Percentiles rank a stretch among this genome's conserved stretches.
phyloP scores from a whole-genome alignment of 495 filamentous ascomycete species.

The Aspergillus steynii region DNA sequence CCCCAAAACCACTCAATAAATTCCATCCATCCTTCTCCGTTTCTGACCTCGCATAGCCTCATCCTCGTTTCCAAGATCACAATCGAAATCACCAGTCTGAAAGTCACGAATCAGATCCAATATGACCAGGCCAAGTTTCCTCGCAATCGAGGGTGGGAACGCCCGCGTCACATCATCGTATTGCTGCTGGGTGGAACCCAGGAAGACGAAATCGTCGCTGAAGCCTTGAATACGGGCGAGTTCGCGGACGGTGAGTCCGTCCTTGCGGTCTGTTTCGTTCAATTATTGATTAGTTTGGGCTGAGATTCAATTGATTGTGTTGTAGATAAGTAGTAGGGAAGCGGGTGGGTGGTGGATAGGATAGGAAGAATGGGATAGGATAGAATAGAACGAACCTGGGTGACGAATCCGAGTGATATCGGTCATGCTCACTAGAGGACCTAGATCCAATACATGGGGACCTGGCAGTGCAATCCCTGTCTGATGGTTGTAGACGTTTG shows the following conservation, averaged over 20 bases:
- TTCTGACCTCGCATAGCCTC: too few species aligned
- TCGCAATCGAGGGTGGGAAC: not conserved
- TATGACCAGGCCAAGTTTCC: not conserved
- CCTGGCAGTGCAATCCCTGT: not conserved
- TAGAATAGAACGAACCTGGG: not conserved
- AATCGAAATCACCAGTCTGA: not conserved
- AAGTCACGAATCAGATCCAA: not conserved
- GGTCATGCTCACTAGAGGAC: not conserved
- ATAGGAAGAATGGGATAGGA: too few species aligned
- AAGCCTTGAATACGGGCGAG: constrained; percentile 13
- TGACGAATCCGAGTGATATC: not conserved
- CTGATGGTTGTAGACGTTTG: not conserved
- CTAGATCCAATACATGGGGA: not conserved
- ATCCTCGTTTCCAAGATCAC: too few species aligned
- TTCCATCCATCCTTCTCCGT: too few species aligned
- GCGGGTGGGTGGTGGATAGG: too few species aligned
- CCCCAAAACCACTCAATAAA: too few species aligned
- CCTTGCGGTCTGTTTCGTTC: constrained; percentile 6
- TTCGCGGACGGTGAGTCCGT: constrained; percentile 8
- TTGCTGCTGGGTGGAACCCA: not conserved
- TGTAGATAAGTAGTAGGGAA: not conserved
- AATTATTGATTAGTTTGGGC: not conserved
- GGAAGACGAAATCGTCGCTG: constrained; percentile 12
- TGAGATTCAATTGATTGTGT: not conserved
- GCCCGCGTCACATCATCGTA: not conserved